These are phyloP conservation scores for Pyrenophora graminea DNA, from an alignment of 2,329 filamentous ascomycete genomes.

Conservation along the genomic window DNA sequence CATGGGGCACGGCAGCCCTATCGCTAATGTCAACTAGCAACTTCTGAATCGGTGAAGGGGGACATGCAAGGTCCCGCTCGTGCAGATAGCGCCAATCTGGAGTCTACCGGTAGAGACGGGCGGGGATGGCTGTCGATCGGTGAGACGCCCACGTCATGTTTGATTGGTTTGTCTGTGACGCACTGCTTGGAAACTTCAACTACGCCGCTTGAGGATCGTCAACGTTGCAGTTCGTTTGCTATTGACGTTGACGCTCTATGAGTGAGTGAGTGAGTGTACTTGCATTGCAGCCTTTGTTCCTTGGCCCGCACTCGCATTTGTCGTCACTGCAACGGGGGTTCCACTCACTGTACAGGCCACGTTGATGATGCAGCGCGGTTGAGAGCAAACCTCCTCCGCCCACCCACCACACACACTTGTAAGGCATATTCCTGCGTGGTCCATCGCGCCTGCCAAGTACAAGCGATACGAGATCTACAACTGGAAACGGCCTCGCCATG, in stretches of 20 bases:
- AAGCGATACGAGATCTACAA: too few relatives aligned
- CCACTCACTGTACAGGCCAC: background rate
- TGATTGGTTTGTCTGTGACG: constrained; percentile 15
- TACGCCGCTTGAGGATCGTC: background rate
- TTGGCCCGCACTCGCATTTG: background rate
- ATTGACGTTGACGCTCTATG: background rate
- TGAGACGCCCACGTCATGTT: constrained; percentile 7
- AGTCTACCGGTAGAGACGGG: constrained; percentile 3
- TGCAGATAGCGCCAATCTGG: constrained; percentile 20
- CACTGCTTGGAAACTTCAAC: background rate
- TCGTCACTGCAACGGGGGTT: background rate
- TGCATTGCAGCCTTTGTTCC: background rate
- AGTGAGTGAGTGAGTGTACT: background rate
- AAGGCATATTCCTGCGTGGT: too few relatives aligned
- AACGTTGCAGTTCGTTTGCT: background rate
- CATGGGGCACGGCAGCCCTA: constrained; percentile 4
- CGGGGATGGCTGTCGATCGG: constrained; percentile 16
- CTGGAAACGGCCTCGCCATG: constrained; percentile 23
- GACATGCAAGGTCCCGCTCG: constrained; percentile 24
- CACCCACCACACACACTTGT: background rate
- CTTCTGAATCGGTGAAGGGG: constrained; percentile 14
- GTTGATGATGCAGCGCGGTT: background rate
- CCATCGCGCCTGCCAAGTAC: too few relatives aligned
- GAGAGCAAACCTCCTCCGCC: background rate
- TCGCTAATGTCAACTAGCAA: constrained; percentile 1